A percentile compares a stretch with the other conserved stretches of the same genome.
Conservation (phyloP, 352 stramenopile species). For the Globisporangium abappressorium region DNA sequence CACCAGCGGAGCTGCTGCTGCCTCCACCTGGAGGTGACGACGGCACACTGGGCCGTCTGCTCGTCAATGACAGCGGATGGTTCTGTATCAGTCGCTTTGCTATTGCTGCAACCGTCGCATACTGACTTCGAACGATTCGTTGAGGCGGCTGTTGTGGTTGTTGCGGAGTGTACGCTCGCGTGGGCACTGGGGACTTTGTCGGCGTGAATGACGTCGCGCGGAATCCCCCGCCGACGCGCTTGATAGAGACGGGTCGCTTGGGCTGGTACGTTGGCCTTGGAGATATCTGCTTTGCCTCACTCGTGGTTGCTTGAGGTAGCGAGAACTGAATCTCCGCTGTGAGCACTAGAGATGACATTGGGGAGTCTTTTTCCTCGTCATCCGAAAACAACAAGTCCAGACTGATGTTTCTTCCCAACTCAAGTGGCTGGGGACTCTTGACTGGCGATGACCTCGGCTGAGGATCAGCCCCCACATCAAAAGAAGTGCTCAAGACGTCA, state of each 20-base stretch:
- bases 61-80: slow-evolving; percentile 11
- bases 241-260: slow-evolving; percentile 28
- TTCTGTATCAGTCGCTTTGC: neutral
- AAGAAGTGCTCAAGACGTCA: neutral
- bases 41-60: slow-evolving; percentile 13
- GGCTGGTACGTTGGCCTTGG: slow-evolving; percentile 3
- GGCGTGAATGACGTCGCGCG: slow-evolving; percentile 27
- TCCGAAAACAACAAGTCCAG: slow-evolving; percentile 63
- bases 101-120: slow-evolving; percentile 4
- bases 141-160: slow-evolving; percentile 6
- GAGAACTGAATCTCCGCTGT: neutral
- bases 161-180: slow-evolving; percentile 12
- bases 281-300: neutral
- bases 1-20: neutral
- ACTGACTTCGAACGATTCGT: neutral
- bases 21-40: slow-evolving; percentile 5
- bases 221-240: slow-evolving; percentile 61
- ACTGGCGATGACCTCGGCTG: neutral
- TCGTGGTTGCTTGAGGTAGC: neutral
- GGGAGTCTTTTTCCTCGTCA: slow-evolving; percentile 14
- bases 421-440: neutral
- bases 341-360: neutral
- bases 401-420: slow-evolving; percentile 24
- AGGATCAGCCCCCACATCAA: neutral
- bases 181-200: slow-evolving; percentile 2